Conservation (phyloP, 176 grass and related monocot genomes). For the Carex myosuroides region DNA sequence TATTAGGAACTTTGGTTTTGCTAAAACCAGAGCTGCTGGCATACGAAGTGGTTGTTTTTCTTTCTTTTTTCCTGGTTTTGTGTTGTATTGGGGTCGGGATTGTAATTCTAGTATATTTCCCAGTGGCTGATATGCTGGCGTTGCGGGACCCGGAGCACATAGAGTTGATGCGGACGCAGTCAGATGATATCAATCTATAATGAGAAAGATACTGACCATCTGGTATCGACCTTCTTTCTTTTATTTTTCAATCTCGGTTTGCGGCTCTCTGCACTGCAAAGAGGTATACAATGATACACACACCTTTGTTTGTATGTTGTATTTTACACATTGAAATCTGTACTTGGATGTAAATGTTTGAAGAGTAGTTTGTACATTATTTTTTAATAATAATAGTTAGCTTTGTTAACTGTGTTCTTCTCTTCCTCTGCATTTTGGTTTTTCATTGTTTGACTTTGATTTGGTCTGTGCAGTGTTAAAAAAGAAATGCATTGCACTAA, state of each 20-base stretch:
- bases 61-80: slow-evolving; percentile 76
- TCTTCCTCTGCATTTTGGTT: not conserved
- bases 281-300: not conserved
- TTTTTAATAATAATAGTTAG: not conserved
- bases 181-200: slow-evolving; percentile 23
- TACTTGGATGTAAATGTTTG: slow-evolving; percentile 14
- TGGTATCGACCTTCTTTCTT: not conserved
- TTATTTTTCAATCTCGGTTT: not conserved
- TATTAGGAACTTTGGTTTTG: slow-evolving; percentile 72
- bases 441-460: not conserved
- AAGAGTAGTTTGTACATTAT: slow-evolving; percentile 2
- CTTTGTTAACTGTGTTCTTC: not conserved
- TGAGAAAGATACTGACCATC: not conserved
- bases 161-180: slow-evolving; percentile 40
- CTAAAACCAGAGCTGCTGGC: slow-evolving; percentile 41
- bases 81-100: slow-evolving; percentile 57
- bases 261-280: not conserved
- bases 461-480: not conserved
- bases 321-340: not conserved
- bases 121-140: slow-evolving; percentile 60
- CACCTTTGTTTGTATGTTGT: not conserved
- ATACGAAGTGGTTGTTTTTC: slow-evolving; percentile 67
- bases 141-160: slow-evolving; percentile 44
- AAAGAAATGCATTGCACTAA: not conserved
- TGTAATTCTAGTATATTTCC: slow-evolving; percentile 83